Evolutionary conservation across 495 filamentous ascomycete species (phyloP), one percentile per base, ranked within the genome.

Genomic region (Neurospora tetraspora): DNA sequence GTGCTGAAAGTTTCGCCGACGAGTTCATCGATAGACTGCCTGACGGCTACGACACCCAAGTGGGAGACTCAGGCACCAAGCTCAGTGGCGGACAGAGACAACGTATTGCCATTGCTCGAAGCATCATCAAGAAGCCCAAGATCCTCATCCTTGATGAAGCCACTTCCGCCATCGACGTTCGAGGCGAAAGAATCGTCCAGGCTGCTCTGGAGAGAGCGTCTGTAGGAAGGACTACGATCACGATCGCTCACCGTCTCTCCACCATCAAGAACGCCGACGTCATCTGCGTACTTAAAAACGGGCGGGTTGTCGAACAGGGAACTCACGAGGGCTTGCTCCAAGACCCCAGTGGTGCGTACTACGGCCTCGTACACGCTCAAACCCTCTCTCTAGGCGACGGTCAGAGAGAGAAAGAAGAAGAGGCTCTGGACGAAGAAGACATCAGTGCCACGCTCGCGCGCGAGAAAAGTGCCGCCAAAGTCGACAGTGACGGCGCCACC

Each of bases 101-200:
- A 75, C 83, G 91, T n/a, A 85, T 93, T 27, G 90, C 90, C 37
- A 91, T 94, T 74, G 91, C 91, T 18, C 82, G 91, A 68, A 89
- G 89, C 39, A 89, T 89, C 72, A 80, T 97, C 36, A 88, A 89
- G 69, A 88, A 96, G 75, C 91, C 93, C 2, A 89, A 89, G 68
- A 90, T 97, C 47, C 81, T 97, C 27, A 89, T 97, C 38, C 83
- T 97, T 47, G 93, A 96, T 77, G 93, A 96, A 75, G 91, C 91
- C 1, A 97, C 93, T 0, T 90, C 89, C 76, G 91, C 92, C 61
- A 85, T 97, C 20, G 93, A 97, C 77, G 86, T 88, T 18, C 86
- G 86, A 45, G 90, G 90, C 72, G 91, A 94, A 73, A 82, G 85
- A 9, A 86, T 89, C 16, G 87, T 95, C 18, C 91, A 94, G 80